Evolutionary conservation across 2,329 filamentous ascomycete genomes (phyloP).

Genomic region (Microdochium paspali): DNA sequence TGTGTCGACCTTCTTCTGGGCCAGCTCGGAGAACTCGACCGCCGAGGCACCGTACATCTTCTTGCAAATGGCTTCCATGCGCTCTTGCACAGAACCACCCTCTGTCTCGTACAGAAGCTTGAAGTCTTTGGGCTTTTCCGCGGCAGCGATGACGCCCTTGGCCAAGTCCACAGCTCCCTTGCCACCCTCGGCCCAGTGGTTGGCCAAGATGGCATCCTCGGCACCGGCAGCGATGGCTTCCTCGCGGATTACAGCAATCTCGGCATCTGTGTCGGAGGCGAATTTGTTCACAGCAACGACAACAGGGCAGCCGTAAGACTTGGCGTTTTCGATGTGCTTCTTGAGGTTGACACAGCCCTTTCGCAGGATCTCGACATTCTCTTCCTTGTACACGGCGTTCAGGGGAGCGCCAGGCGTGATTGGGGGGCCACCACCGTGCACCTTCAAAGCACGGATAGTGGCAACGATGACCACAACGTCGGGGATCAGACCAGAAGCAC

Average conservation of each 20-base stretch:
- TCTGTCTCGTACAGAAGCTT: constrained; percentile 78
- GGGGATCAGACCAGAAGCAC: constrained; percentile 82
- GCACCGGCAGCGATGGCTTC: constrained; percentile 88
- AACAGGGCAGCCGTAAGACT: constrained; percentile 81
- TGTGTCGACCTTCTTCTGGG: constrained; percentile 91
- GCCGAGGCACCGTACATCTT: constrained; percentile 88
- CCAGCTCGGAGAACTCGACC: constrained; percentile 88
- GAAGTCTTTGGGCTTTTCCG: constrained; percentile 77
- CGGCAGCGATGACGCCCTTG: constrained; percentile 73
- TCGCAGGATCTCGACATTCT: constrained; percentile 87
- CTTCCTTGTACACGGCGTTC: constrained; percentile 80
- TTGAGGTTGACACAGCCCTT: constrained; percentile 87
- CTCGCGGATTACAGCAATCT: constrained; percentile 81
- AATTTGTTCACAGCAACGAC: constrained; percentile 98
- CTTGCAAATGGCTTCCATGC: constrained; percentile 83
- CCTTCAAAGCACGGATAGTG: constrained; percentile 91
- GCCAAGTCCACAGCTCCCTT: constrained; percentile 84
- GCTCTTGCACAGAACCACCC: constrained; percentile 65
- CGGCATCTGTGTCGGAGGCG: constrained; percentile 84
- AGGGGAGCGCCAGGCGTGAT: constrained; percentile 81
- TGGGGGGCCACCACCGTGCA: constrained; percentile 91
- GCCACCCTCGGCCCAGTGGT: constrained; percentile 96
- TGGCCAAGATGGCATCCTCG: constrained; percentile 84
- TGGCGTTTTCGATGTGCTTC: constrained; percentile 92
- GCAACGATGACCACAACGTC: constrained; percentile 94